phyloP scores from a whole-genome alignment of 192 early-diverging fungal genomes.

The Coemansia sp. region DNA sequence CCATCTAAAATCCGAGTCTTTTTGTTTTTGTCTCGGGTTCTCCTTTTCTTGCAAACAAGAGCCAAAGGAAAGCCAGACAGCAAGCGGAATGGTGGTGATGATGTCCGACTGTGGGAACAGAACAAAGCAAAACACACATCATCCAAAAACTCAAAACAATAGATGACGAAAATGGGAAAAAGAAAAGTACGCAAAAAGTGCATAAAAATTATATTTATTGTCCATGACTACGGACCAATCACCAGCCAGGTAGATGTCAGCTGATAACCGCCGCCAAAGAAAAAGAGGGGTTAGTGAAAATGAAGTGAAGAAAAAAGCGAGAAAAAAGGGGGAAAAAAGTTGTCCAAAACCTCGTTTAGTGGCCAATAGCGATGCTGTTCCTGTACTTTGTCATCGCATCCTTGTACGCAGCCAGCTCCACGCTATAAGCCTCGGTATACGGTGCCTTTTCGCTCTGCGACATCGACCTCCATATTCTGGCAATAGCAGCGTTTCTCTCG shows the following conservation, averaged over 20 bases:
- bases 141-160: no score
- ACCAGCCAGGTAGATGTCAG: neutral
- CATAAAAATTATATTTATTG: neutral
- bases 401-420: conserved; percentile 16
- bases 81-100: no score
- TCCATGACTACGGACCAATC: neutral
- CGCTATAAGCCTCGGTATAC: conserved; percentile 14
- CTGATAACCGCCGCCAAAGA: neutral
- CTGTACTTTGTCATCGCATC: conserved; percentile 27
- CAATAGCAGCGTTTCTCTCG: no score
- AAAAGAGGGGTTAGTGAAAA: neutral
- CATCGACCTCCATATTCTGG: conserved; percentile 38
- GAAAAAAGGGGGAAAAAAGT: neutral
- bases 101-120: neutral
- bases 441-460: conserved; percentile 30
- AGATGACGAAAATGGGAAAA: neutral
- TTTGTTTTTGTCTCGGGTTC: no score
- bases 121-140: neutral
- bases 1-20: no score
- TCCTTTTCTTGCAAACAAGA: neutral
- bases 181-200: neutral
- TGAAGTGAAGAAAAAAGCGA: neutral
- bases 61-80: neutral
- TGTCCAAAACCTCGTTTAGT: neutral
- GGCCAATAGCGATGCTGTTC: conserved; percentile 10